Percentiles rank a stretch among this genome's conserved stretches.
Conservation (phyloP, 805 yeast species). For the Deakozyma indianensis region DNA sequence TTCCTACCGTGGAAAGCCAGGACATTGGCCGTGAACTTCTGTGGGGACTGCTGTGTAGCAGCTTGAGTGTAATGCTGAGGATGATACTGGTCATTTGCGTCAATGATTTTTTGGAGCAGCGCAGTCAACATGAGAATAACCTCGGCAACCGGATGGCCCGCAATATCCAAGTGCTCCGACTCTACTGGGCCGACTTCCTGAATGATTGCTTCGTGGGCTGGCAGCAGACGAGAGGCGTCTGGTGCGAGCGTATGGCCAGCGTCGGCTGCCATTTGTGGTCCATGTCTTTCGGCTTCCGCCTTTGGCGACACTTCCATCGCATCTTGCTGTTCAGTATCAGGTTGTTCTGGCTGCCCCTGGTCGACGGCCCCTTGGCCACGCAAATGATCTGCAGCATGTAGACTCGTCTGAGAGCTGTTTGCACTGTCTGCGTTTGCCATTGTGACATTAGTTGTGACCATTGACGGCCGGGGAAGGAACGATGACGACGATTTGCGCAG, state of each 20-base stretch:
- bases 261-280: background rate
- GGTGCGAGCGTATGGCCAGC: background rate
- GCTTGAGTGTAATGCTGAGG: conserved; percentile 41
- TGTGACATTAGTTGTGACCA: conserved; percentile 17
- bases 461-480: conserved; percentile 25
- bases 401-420: background rate
- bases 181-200: conserved; percentile 1
- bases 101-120: conserved; percentile 70
- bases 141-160: conserved; percentile 69
- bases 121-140: conserved; percentile 76
- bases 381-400: background rate
- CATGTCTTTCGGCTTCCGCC: conserved; percentile 2
- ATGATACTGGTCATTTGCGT: conserved; percentile 74
- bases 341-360: background rate
- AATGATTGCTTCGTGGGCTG: conserved; percentile 5
- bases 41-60: conserved; percentile 9
- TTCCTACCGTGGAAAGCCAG: conserved; percentile 92
- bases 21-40: conserved; percentile 22
- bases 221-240: background rate
- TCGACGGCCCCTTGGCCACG: background rate
- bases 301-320: background rate
- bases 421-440: conserved; percentile 4
- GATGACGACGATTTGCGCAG: conserved; percentile 7
- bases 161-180: conserved; percentile 46
- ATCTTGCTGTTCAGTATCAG: background rate